phyloP scores from a whole-genome alignment of 2,329 filamentous ascomycete species.

The Clonostachys sp. region DNA sequence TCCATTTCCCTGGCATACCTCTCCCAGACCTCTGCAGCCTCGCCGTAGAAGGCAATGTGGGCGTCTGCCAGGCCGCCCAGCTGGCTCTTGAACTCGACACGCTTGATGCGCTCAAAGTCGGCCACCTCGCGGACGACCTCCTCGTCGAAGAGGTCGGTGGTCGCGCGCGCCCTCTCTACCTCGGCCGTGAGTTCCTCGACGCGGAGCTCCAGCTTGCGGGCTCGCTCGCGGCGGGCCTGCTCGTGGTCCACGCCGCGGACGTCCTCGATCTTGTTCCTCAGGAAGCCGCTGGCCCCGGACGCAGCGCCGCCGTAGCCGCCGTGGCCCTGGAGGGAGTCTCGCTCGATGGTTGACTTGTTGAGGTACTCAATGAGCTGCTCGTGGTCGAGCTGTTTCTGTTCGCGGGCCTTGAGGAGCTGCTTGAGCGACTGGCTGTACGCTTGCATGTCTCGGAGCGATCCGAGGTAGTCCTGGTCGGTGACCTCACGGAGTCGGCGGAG shows the following conservation, averaged over 20 bases:
- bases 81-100: slow-evolving; percentile 84
- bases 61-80: slow-evolving; percentile 78
- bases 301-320: slow-evolving; percentile 20
- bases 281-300: slow-evolving; percentile 77
- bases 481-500: slow-evolving; percentile 80
- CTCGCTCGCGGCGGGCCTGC: slow-evolving; percentile 78
- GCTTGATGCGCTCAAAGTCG: slow-evolving; percentile 96
- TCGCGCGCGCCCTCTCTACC: slow-evolving; percentile 82
- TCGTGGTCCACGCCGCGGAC: slow-evolving; percentile 96
- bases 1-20: slow-evolving; percentile 87
- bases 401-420: slow-evolving; percentile 81
- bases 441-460: slow-evolving; percentile 90
- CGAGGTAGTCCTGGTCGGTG: slow-evolving; percentile 94
- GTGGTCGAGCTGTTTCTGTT: slow-evolving; percentile 97
- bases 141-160: slow-evolving; percentile 90
- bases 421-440: slow-evolving; percentile 88
- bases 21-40: slow-evolving; percentile 81
- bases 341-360: slow-evolving; percentile 81
- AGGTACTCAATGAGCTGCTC: slow-evolving; percentile 95
- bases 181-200: slow-evolving; percentile 89
- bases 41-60: slow-evolving; percentile 82
- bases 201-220: slow-evolving; percentile 84
- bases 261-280: slow-evolving; percentile 93
- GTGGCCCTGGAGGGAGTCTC: slow-evolving; percentile 70
- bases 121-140: slow-evolving; percentile 89